phyloP scores from a whole-genome alignment of 2,329 filamentous ascomycete genomes.

The Fusarium nurragi region DNA sequence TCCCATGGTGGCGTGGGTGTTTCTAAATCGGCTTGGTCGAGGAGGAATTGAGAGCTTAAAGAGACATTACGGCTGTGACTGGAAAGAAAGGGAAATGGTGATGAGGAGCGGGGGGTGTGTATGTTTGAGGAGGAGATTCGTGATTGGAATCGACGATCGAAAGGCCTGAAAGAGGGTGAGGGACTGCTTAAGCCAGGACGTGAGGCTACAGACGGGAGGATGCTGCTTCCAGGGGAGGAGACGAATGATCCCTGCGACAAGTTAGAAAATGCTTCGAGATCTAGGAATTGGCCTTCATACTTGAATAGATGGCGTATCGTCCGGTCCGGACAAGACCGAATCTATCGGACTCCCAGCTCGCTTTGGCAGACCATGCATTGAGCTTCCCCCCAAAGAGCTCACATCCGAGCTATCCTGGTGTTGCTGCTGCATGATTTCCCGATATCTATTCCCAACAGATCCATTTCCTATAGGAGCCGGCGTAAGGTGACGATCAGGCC shows the following conservation, averaged over 20 bases:
- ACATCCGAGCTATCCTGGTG: slow-evolving; percentile 60
- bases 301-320: slow-evolving; percentile 85
- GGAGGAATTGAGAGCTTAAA: slow-evolving; percentile 73
- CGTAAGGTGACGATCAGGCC: slow-evolving; percentile 29
- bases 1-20: slow-evolving; percentile 89
- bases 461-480: slow-evolving; percentile 38
- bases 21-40: slow-evolving; percentile 72
- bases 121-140: slow-evolving; percentile 71
- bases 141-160: slow-evolving; percentile 93
- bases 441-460: slow-evolving; percentile 54
- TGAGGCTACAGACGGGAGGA: slow-evolving; percentile 74
- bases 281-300: slow-evolving; percentile 56
- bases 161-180: slow-evolving; percentile 87
- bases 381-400: slow-evolving; percentile 59
- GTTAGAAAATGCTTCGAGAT: slow-evolving; percentile 40
- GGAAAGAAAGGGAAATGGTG: slow-evolving; percentile 80
- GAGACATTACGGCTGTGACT: slow-evolving; percentile 84
- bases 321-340: slow-evolving; percentile 77
- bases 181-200: slow-evolving; percentile 73
- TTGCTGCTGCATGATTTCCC: slow-evolving; percentile 55
- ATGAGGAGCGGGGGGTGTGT: slow-evolving; percentile 73
- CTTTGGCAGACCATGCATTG: slow-evolving; percentile 60
- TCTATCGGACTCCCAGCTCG: slow-evolving; percentile 73
- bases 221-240: slow-evolving; percentile 77
- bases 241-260: slow-evolving; percentile 64